Conservation (phyloP, 805 yeast species). For the Lachancea thermotolerans region DNA sequence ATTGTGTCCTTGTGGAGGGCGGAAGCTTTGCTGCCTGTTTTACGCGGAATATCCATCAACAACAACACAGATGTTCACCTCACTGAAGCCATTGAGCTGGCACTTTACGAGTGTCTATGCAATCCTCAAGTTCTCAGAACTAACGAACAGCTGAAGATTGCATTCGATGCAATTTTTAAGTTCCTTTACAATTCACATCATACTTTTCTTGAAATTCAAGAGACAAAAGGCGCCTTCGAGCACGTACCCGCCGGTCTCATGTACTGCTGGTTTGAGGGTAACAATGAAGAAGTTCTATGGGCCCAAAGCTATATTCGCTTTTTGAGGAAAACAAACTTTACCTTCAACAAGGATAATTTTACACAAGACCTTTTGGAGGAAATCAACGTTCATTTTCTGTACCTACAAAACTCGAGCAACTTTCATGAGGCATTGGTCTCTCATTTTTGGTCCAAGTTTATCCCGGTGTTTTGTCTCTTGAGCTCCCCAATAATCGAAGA, state of each 20-base stretch:
- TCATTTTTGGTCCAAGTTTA: conserved; percentile 29
- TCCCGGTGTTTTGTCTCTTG: conserved; percentile 26
- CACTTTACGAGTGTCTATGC: conserved; percentile 42
- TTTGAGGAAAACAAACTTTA: conserved; percentile 12
- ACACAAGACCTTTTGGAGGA: conserved; percentile 47
- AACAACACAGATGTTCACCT: conserved; percentile 18
- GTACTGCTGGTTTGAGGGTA: conserved; percentile 51
- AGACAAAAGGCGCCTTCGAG: conserved; percentile 5
- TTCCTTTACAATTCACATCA: conserved; percentile 27
- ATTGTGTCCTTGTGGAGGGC: conserved; percentile 34
- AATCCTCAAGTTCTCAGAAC: conserved; percentile 46
- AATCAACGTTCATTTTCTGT: conserved; percentile 42
- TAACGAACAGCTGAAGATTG: conserved; percentile 30
- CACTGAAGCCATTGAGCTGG: conserved; percentile 21
- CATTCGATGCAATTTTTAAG: conserved; percentile 35
- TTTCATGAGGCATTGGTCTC: conserved; percentile 34
- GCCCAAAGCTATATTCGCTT: conserved; percentile 33
- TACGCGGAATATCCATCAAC: conserved; percentile 19
- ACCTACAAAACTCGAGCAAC: conserved; percentile 46
- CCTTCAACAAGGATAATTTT: conserved; percentile 16
- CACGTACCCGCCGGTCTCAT: conserved; percentile 44
- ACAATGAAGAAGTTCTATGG: conserved; percentile 41
- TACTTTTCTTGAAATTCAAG: conserved; percentile 17
- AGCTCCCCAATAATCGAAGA: conserved; percentile 21
- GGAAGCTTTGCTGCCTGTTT: conserved; percentile 18